These are phyloP conservation scores for Colletotrichum sp. DNA, from an alignment of 2,329 filamentous ascomycete genomes.

Conservation along the genomic window DNA sequence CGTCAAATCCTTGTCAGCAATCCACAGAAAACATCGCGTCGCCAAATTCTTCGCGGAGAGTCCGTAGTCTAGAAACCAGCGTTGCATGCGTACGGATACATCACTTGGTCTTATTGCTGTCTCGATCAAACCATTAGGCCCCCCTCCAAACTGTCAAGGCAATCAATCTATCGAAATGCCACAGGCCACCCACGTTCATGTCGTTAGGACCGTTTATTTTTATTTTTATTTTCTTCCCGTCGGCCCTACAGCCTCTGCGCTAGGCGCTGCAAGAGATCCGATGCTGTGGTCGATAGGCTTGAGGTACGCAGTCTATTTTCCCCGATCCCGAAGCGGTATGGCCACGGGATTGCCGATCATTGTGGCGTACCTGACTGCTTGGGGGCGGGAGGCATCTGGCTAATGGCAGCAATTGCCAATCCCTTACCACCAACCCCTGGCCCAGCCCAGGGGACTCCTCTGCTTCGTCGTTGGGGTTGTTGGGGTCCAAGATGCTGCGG, in stretches of 20 bases:
- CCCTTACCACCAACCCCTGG: not conserved
- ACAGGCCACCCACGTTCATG: not conserved
- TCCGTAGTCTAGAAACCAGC: not conserved
- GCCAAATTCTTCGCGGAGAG: not conserved
- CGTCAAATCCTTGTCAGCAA: not conserved
- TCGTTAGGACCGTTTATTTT: not conserved
- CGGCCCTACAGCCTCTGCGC: not conserved
- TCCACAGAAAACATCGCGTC: not conserved
- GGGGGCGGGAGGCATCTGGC: not conserved
- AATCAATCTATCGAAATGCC: not conserved
- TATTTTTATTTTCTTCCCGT: not conserved
- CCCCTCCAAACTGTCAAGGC: not conserved
- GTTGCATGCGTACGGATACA: not conserved
- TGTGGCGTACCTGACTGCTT: slow-evolving; percentile 22
- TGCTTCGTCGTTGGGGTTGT: not conserved
- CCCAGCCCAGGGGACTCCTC: not conserved
- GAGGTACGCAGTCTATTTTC: slow-evolving; percentile 7
- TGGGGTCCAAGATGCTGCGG: not conserved
- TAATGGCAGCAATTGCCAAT: not conserved
- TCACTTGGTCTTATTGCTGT: not conserved
- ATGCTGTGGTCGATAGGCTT: not conserved
- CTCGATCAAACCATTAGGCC: not conserved
- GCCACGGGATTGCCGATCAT: slow-evolving; percentile 22
- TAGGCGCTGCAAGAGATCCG: not conserved
- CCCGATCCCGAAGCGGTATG: slow-evolving; percentile 14